Conservation (phyloP, 2,329 filamentous ascomycete genomes). For the Cladobotryum mycophilum region DNA sequence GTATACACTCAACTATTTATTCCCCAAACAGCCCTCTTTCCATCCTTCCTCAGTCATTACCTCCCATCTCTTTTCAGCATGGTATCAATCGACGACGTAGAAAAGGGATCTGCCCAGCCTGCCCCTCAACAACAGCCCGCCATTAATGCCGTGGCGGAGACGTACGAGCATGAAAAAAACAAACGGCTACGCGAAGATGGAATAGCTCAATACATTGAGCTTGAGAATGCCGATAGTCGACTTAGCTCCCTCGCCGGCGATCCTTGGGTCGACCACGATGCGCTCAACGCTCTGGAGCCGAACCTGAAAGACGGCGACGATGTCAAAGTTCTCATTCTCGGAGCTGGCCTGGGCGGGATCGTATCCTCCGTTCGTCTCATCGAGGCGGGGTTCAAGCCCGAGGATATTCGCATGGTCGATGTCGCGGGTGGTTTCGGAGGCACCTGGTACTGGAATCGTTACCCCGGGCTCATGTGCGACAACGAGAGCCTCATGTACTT, state of each 20-base stretch:
- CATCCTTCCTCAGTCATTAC: too few species aligned
- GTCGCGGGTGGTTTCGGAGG: slow-evolving; percentile 40
- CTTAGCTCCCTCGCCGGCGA: slow-evolving; percentile 24
- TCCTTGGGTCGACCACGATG: slow-evolving; percentile 29
- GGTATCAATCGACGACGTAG: too few species aligned
- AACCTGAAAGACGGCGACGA: slow-evolving; percentile 21
- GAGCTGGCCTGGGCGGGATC: slow-evolving; percentile 30
- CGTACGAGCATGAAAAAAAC: slow-evolving; percentile 28
- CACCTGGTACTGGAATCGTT: slow-evolving; percentile 48
- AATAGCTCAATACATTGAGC: slow-evolving; percentile 26
- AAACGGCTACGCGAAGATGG: slow-evolving; percentile 29
- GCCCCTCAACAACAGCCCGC: not conserved
- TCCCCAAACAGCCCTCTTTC: too few species aligned
- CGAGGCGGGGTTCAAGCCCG: slow-evolving; percentile 17
- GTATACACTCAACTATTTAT: too few species aligned
- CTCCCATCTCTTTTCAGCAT: too few species aligned
- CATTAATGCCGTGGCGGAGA: slow-evolving; percentile 12
- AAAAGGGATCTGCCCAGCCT: too few species aligned
- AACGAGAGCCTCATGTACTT: slow-evolving; percentile 55
- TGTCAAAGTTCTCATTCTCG: slow-evolving; percentile 27
- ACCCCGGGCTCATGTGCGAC: slow-evolving; percentile 49
- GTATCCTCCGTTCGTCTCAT: slow-evolving; percentile 24
- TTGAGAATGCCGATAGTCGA: slow-evolving; percentile 19
- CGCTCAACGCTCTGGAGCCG: slow-evolving; percentile 20
- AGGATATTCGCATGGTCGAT: slow-evolving; percentile 38